Conservation (phyloP, 306 rosid species). For the Phaseolus lunatus region DNA sequence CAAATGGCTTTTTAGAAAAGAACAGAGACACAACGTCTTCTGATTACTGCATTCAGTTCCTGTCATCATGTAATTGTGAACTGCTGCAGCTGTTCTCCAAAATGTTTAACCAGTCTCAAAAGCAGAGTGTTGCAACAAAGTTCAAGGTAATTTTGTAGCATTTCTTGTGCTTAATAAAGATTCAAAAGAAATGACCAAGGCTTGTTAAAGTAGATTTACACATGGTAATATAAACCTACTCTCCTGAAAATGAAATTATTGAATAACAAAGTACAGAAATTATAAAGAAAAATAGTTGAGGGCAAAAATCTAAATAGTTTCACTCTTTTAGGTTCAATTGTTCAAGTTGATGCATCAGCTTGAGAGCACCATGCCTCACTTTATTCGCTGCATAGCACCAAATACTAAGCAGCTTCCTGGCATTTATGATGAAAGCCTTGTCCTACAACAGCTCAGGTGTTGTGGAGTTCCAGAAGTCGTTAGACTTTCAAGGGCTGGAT, state of each 20-base stretch:
- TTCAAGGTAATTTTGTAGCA: slow-evolving; percentile 70
- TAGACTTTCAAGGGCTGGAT: slow-evolving; percentile 81
- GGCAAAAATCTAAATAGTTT: slow-evolving; percentile 43
- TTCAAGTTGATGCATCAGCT: slow-evolving; percentile 76
- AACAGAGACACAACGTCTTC: slow-evolving; percentile 71
- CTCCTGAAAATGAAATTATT: slow-evolving; percentile 25
- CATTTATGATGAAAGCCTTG: slow-evolving; percentile 66
- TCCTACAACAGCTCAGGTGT: slow-evolving; percentile 80
- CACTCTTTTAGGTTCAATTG: slow-evolving; percentile 65
- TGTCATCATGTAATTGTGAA: slow-evolving; percentile 70
- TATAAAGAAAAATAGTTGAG: slow-evolving; percentile 12
- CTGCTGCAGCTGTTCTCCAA: slow-evolving; percentile 67
- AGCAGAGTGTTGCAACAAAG: slow-evolving; percentile 62
- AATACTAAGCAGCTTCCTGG: slow-evolving; percentile 79
- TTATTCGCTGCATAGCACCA: slow-evolving; percentile 88
- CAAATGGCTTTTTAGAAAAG: slow-evolving; percentile 84
- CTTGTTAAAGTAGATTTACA: slow-evolving; percentile 35
- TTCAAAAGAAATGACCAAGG: slow-evolving; percentile 21
- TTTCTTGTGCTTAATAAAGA: slow-evolving; percentile 29
- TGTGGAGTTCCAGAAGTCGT: slow-evolving; percentile 72
- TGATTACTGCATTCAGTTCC: slow-evolving; percentile 67
- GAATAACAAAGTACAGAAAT: not conserved
- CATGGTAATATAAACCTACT: slow-evolving; percentile 32
- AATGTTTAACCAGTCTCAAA: slow-evolving; percentile 55
- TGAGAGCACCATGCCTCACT: slow-evolving; percentile 87